phyloP scores from a whole-genome alignment of 768 basidiomycete genomes.

The Clitopilus hobsonii region DNA sequence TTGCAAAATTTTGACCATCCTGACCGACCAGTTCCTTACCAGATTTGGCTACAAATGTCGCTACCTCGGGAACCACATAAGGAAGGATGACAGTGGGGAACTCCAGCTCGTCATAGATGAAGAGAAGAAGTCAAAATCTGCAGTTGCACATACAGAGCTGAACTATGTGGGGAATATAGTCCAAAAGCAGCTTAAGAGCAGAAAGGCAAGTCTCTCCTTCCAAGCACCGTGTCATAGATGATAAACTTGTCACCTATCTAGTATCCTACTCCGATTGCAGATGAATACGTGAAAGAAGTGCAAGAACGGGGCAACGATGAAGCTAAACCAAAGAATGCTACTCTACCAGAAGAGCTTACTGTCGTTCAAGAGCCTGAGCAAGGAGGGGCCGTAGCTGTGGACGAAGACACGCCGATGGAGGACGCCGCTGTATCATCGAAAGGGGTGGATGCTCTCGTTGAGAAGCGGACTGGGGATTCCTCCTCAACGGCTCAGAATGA shows the following conservation, averaged over 20 bases:
- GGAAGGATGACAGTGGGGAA: constrained; percentile 35
- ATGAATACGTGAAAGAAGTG: constrained; percentile 55
- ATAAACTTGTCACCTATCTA: constrained; percentile 21
- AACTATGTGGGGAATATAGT: constrained; percentile 61
- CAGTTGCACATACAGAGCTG: constrained; percentile 51
- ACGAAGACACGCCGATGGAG: neutral
- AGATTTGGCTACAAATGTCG: constrained; percentile 87
- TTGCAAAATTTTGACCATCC: neutral
- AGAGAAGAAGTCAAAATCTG: constrained; percentile 48
- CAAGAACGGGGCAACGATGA: constrained; percentile 29
- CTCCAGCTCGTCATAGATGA: constrained; percentile 47
- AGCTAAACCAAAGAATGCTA: constrained; percentile 17
- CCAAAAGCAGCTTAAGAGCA: constrained; percentile 58
- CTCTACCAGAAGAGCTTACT: constrained; percentile 16
- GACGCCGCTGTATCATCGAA: neutral
- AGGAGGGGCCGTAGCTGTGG: constrained; percentile 20
- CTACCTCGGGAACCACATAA: constrained; percentile 77
- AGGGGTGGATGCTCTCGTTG: constrained; percentile 12
- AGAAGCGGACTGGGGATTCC: constrained; percentile 30
- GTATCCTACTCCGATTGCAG: constrained; percentile 64
- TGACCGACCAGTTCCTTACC: neutral
- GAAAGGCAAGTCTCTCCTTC: constrained; percentile 44
- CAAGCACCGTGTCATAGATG: neutral
- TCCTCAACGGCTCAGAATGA: constrained; percentile 34
- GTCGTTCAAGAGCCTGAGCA: constrained; percentile 37